Evolutionary conservation across 164 flowering plant species (phyloP).

Genomic region (Buxus sempervirens): DNA sequence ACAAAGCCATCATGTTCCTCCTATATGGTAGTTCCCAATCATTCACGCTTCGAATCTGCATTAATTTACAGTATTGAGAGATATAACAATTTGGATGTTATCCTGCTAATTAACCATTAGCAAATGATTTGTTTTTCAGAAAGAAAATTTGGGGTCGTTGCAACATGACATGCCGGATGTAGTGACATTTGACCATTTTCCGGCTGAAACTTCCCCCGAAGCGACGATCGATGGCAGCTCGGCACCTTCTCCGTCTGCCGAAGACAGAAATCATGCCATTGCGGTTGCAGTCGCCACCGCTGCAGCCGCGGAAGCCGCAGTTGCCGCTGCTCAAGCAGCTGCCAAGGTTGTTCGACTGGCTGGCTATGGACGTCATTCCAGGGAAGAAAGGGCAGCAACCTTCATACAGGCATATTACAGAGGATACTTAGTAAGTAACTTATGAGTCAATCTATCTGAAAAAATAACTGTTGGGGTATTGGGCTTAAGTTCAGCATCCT

Average conservation of each 20-base stretch:
- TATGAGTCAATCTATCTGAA: too few relatives aligned
- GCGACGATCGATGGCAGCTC: constrained; percentile 47
- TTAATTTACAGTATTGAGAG: too few relatives aligned
- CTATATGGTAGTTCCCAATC: constrained; percentile 26
- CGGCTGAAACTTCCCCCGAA: constrained; percentile 74
- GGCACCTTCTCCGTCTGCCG: constrained; percentile 37
- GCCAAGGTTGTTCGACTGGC: constrained; percentile 79
- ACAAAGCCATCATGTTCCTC: constrained; percentile 25
- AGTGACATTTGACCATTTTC: constrained; percentile 78
- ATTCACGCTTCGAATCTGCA: too few relatives aligned
- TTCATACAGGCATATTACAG: constrained; percentile 75
- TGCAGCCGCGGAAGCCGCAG: constrained; percentile 89
- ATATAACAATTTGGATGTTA: not conserved
- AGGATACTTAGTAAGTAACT: constrained; percentile 77
- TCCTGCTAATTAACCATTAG: not conserved
- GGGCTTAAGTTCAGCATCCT: too few relatives aligned
- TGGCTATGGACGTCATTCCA: constrained; percentile 69
- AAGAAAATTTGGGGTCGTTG: constrained; percentile 51
- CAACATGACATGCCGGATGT: constrained; percentile 69
- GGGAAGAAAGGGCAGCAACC: constrained; percentile 81
- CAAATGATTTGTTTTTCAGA: constrained; percentile 30
- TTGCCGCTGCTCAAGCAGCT: constrained; percentile 90
- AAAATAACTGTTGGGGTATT: too few relatives aligned
- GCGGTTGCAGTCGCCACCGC: constrained; percentile 90
- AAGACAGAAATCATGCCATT: constrained; percentile 69